Base-by-base conservation (phyloP, 2,329 filamentous ascomycete species). In the Aspergillus intermedius region DNA sequence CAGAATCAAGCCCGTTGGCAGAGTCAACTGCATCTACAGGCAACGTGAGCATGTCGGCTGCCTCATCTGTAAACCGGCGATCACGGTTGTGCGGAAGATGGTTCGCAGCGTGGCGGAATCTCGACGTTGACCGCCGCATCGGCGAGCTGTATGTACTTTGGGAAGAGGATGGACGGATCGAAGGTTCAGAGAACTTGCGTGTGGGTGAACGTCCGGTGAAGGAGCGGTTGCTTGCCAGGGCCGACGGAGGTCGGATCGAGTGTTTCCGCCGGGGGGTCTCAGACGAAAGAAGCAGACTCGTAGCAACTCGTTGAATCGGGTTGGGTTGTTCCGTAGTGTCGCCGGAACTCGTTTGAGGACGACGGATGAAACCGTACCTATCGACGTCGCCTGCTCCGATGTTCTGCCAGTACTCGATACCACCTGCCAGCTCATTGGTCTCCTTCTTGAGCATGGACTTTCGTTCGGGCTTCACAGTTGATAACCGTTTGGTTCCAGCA, bases 361-460 rank as follows among this genome's bases (percentile, higher is more conserved):
- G 54, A 9, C 63, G 65, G 45, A 85, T 84, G 65, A 85, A 85
- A 8, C 82, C 82, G 60, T 84, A 85, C 50, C 82, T 74, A 62
- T 85, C 82, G 3, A 84, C 80, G 52, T 83, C 76, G 12, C 70
- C 76, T 5, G 73, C 77, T 15, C 77, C 71, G 9, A 85, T 67
- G 61, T 84, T 75, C 51, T 79, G 74, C 81, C 81, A 85, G 55
- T 84, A 81, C 54, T 85, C 82, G 44, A 83, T 75, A 2, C 82
- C 82, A 6, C 82, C 82, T 19, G 81, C 81, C 28, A 78, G 64
- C 63, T 84, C 82, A 44, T 73, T 69, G 9, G 75, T 69, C 53
- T 82, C 77, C 54, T 76, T 72, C 44, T 70, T 66, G 49, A 76
- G 73, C 37, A 21, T 40, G 28, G 64, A 55, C 17, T 61, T 65